Percentiles rank a stretch among this genome's conserved stretches.
phyloP scores from a whole-genome alignment of 768 basidiomycete genomes.

The Lactarius trivialis region DNA sequence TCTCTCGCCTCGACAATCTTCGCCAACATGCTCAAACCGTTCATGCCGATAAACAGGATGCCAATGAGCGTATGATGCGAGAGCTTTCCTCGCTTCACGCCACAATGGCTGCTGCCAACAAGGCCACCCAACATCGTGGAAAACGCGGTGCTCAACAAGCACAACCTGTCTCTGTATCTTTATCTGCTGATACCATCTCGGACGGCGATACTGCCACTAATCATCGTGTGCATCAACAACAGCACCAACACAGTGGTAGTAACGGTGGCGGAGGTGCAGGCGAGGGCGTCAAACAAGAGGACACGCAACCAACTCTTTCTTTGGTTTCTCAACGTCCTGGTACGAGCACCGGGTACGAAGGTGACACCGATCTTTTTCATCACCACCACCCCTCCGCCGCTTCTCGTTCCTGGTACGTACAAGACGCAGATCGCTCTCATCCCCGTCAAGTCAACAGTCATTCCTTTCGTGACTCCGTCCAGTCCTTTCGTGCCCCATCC shows the following conservation, averaged over 20 bases:
- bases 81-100: constrained; percentile 81
- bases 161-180: constrained; percentile 22
- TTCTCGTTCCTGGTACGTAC: constrained; percentile 34
- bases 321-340: constrained; percentile 52
- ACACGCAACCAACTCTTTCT: constrained; percentile 26
- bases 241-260: constrained; percentile 18
- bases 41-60: constrained; percentile 87
- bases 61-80: constrained; percentile 89
- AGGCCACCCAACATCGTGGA: constrained; percentile 33
- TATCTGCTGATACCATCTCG: constrained; percentile 17
- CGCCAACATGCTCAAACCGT: constrained; percentile 97
- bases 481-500: constrained; percentile 70
- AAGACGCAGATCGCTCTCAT: constrained; percentile 35
- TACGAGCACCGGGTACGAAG: constrained; percentile 71
- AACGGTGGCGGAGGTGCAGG: not conserved
- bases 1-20: constrained; percentile 93
- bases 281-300: constrained; percentile 38
- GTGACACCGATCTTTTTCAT: constrained; percentile 29
- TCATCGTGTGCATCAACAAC: constrained; percentile 2
- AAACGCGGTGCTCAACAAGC: constrained; percentile 33
- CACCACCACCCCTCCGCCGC: constrained; percentile 28
- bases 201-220: constrained; percentile 16
- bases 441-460: constrained; percentile 40
- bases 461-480: constrained; percentile 74
- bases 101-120: constrained; percentile 57